Evolutionary conservation across 202 grass and related monocot species (phyloP), one percentile per base, ranked within the genome.

Genomic region (Schoenoplectus tabernaemontani): DNA sequence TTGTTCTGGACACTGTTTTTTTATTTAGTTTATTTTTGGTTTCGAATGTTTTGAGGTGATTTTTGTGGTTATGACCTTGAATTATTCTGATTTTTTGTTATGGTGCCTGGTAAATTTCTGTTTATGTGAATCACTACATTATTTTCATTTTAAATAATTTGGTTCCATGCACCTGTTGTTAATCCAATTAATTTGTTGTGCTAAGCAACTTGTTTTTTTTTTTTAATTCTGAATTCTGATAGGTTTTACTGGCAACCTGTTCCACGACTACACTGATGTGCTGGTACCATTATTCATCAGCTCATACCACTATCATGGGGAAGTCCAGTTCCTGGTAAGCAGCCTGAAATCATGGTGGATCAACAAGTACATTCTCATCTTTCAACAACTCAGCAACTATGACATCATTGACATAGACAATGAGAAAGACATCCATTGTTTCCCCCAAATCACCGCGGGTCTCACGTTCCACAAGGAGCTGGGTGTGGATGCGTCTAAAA

Each of bases 241-340:
- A 80, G 78, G 93, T 5, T 97, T 91, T 87, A 93, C 93, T 8
- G 93, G 93, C 10, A 97, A 97, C 82, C 78, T 86, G 19, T 93
- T 97, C 83, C 93, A 97, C 30, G 90, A 91, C 67, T 93, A 91
- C 86, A 97, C 90, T 23, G 93, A 97, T 74, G 87, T 97, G 78
- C 67, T 97, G 7, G 83, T 97, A 85, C 93, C 93, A 19, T 76
- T 90, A 7, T 97, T 97, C 69, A 89, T 97, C 80, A 93, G 88
- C 16, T 80, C 88, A 3, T 78, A 85, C 75, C 83, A 85, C 0
- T 87, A 81, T 62, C 78, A 24, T 2, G 81, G 90, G 26, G 90
- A 97, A 71, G 90, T 97, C 0, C 88, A 91, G 85, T 88, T 97
- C 59, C 59, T 97, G 22, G 88, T 93, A 28, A 91, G 88, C 87